These are phyloP conservation scores for Mortierella sp. DNA, from an alignment of 371 early-diverging fungal species.

Conservation along the genomic window DNA sequence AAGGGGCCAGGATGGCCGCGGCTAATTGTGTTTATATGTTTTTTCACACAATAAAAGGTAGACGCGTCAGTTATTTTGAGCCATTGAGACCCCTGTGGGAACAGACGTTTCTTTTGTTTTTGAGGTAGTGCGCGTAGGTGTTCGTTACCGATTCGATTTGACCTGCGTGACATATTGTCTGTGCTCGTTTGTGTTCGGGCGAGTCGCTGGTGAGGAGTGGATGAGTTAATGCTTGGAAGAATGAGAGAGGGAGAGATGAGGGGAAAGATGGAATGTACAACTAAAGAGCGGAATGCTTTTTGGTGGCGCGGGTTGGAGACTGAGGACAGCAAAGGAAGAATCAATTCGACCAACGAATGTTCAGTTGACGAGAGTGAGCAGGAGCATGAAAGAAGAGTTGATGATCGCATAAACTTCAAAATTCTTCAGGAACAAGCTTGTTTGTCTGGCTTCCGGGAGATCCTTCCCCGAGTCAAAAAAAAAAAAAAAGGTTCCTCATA, in stretches of 20 bases:
- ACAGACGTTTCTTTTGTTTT: not conserved
- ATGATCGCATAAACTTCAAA: not conserved
- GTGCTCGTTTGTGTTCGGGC: not conserved
- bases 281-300: not conserved
- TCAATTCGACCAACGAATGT: not conserved
- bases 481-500: not conserved
- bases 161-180: conserved; percentile 20
- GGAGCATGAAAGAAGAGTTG: not conserved
- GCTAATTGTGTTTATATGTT: not conserved
- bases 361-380: not conserved
- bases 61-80: not conserved
- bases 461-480: not conserved
- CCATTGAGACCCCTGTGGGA: not conserved
- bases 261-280: not conserved
- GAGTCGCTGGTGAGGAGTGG: not conserved
- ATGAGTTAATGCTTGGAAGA: not conserved
- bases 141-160: conserved; percentile 20
- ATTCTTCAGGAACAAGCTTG: not conserved
- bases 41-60: not conserved
- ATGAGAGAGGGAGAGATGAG: not conserved
- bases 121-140: not conserved
- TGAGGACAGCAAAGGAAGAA: not conserved
- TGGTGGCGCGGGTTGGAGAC: conserved; percentile 16
- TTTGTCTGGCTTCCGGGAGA: not conserved
- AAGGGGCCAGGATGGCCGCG: not conserved